Percentiles rank a stretch among this genome's conserved stretches.
These are phyloP conservation scores for Mycena chlorophos DNA, from an alignment of 768 basidiomycete species.

Conservation along the genomic window DNA sequence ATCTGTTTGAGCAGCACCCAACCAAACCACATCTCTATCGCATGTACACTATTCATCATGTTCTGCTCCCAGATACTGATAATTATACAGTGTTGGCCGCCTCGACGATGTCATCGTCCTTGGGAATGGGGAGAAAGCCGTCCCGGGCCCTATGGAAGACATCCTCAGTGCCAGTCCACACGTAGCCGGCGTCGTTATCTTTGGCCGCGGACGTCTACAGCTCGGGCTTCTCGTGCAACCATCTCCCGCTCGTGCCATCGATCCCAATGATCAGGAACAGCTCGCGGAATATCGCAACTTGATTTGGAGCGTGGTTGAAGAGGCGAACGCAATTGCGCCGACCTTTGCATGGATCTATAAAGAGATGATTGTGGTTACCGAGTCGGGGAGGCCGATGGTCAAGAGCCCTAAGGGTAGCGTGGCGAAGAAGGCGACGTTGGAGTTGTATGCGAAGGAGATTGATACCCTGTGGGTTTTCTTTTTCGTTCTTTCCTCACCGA, in stretches of 20 bases:
- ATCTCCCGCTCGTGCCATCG: slow-evolving; percentile 12
- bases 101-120: slow-evolving; percentile 28
- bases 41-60: slow-evolving; percentile 19
- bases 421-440: slow-evolving; percentile 42
- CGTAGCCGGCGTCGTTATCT: neutral
- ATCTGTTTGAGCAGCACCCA: slow-evolving; percentile 31
- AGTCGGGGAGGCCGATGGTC: slow-evolving; percentile 39
- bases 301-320: slow-evolving; percentile 39
- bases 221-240: slow-evolving; percentile 23
- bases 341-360: slow-evolving; percentile 47
- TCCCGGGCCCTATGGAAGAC: slow-evolving; percentile 27
- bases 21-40: slow-evolving; percentile 29
- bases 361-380: slow-evolving; percentile 49
- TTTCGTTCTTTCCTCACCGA: too few species aligned
- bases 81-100: slow-evolving; percentile 25
- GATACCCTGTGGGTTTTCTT: slow-evolving; percentile 36
- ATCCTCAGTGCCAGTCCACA: slow-evolving; percentile 17
- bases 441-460: slow-evolving; percentile 45
- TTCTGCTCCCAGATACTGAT: neutral
- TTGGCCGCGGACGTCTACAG: neutral
- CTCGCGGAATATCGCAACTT: slow-evolving; percentile 28
- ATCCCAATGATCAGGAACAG: slow-evolving; percentile 5
- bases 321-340: slow-evolving; percentile 43
- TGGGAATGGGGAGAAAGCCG: slow-evolving; percentile 29
- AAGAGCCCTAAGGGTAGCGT: slow-evolving; percentile 50